Base-by-base conservation (phyloP, 2,329 filamentous ascomycete genomes). In the Colletotrichum camelliae region DNA sequence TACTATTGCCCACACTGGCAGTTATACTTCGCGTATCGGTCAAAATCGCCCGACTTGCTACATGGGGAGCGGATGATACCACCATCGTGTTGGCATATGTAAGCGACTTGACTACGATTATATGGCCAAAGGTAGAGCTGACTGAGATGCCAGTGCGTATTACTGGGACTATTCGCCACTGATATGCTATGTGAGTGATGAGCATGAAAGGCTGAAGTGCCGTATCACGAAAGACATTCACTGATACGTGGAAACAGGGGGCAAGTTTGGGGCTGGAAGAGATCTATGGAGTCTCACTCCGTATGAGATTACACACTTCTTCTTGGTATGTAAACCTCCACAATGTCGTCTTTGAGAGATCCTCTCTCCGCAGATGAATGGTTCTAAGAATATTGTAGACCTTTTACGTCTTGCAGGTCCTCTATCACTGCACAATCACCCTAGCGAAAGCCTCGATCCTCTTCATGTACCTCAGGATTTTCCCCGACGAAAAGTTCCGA, bases 391-490 rank as follows among this genome's bases (percentile, higher is more conserved):
- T 12, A 0, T 6, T 2, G 12, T 4, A 73, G 70, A 29, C 2
- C 16, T 57, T 48, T 1, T 65, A 62, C 3, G 4, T 70, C 1
- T 4, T 37, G 8, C 71, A 65, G 9, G 4, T 27, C 1, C 16
- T 64, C 2, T 65, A 58, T 7, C n/a, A 43, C 15, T 29, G 8
- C 16, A 82, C 82, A 37, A 85, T 89, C 29, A 81, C 87, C 2
- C 83, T 84, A 4, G 79, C 81, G 12, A 85, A 85, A 70, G 72
- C 84, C n/a, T 81, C 84, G 7, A 79, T 86, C 39, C 79, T 86
- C 4, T 78, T 83, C 33, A 82, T 86, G 77, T 85, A 84, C 75
- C 79, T 82, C 7, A 80, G 81, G 4, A 81, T 85, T 16, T 86
- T 86, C 39, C 83, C 86, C 80, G 81, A 6, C 71, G 67, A 78